A percentile compares a stretch with the other conserved stretches of the same genome.
Evolutionary conservation across 2,329 filamentous ascomycete genomes (phyloP).

Genomic region (Fusarium virguliforme): DNA sequence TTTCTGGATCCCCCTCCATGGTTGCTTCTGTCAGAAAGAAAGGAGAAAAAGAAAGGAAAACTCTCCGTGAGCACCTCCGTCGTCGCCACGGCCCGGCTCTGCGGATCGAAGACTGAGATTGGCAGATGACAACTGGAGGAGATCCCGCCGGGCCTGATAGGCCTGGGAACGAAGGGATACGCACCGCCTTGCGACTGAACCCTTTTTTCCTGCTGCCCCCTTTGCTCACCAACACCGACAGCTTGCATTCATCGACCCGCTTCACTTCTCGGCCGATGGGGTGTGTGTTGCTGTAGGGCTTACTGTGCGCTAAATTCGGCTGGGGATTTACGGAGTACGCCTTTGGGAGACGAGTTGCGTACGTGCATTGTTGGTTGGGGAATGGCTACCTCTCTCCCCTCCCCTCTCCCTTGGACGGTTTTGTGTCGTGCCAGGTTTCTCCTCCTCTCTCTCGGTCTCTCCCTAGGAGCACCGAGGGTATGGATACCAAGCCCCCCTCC

Average conservation of each 20-base stretch:
- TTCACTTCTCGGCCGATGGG: constrained; percentile 16
- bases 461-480: constrained; percentile 38
- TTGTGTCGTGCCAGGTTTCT: constrained; percentile 23
- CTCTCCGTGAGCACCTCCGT: constrained; percentile 8
- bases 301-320: constrained; percentile 12
- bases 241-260: constrained; percentile 5
- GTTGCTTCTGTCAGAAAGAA: constrained; percentile 19
- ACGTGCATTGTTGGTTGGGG: neutral
- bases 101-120: constrained; percentile 2
- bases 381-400: neutral
- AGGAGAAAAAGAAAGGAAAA: constrained; percentile 38
- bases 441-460: constrained; percentile 18
- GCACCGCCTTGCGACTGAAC: neutral
- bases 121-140: neutral
- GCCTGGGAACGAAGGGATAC: constrained; percentile 12
- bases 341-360: constrained; percentile 5
- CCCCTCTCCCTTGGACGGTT: constrained; percentile 29
- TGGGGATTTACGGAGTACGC: constrained; percentile 11
- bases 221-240: constrained; percentile 1
- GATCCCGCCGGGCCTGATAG: neutral
- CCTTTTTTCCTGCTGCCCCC: neutral
- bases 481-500: constrained; percentile 21
- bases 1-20: neutral
- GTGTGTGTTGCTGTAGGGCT: constrained; percentile 3
- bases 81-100: constrained; percentile 6